Evolutionary conservation across 176 grass and related monocot species (phyloP).

Genomic region (Aechmea fasciata): DNA sequence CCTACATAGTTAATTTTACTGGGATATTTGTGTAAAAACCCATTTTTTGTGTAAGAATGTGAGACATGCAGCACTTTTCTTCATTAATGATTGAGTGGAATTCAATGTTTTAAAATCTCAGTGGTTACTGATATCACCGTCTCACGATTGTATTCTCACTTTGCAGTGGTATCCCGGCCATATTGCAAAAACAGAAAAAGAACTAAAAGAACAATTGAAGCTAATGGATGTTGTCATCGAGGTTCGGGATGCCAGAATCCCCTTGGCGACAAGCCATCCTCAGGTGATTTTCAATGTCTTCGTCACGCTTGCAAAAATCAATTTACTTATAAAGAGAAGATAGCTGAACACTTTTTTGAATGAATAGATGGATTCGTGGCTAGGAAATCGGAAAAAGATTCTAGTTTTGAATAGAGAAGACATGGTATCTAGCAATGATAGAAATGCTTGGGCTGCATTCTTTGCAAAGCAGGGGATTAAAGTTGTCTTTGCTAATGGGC

Average conservation of each 20-base stretch:
- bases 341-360: constrained; percentile 6
- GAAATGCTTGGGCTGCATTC: constrained; percentile 84
- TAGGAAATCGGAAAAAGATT: constrained; percentile 76
- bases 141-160: constrained; percentile 5
- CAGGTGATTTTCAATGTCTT: constrained; percentile 42
- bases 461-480: constrained; percentile 74
- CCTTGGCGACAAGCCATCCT: constrained; percentile 86
- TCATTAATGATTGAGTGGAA: not conserved
- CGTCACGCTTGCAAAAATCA: constrained; percentile 3
- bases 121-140: not conserved
- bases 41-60: too few relatives aligned
- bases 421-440: constrained; percentile 78
- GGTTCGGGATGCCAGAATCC: constrained; percentile 86
- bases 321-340: not conserved
- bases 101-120: constrained; percentile 2
- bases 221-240: constrained; percentile 99
- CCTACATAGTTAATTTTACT: too few relatives aligned
- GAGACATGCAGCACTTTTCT: too few relatives aligned
- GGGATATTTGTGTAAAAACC: too few relatives aligned
- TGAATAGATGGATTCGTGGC: constrained; percentile 85
- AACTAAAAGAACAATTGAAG: constrained; percentile 79
- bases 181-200: constrained; percentile 97
- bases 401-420: constrained; percentile 95
- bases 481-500: constrained; percentile 82
- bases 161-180: constrained; percentile 98